Percentiles rank a stretch among this genome's conserved stretches.
Evolutionary conservation across 208 protist genomes (phyloP).

Genomic region (Acanthamoeba triangularis): DNA sequence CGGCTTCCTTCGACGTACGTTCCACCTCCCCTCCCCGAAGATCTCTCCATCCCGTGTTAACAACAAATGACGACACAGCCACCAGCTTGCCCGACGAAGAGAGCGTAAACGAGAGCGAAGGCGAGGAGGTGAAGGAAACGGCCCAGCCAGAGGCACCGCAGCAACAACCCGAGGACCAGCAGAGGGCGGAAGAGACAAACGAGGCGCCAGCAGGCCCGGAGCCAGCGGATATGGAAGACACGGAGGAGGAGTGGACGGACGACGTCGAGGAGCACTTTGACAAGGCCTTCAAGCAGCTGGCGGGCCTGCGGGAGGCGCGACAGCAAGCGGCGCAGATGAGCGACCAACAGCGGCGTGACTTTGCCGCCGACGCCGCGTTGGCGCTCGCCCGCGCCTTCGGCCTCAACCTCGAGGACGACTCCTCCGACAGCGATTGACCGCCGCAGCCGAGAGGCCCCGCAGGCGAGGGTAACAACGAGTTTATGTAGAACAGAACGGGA

Average conservation of each 20-base stretch:
- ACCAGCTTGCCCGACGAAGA: background rate
- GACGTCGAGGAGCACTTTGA: background rate
- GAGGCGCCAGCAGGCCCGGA: background rate
- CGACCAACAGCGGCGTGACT: background rate
- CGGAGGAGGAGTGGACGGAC: background rate
- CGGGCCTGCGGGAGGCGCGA: background rate
- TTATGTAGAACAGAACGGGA: no score
- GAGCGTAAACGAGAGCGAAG: background rate
- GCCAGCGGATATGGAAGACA: background rate
- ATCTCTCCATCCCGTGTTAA: background rate
- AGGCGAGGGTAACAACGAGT: background rate
- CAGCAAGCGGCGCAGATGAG: conserved; percentile 15
- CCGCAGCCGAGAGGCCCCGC: background rate
- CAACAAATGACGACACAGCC: background rate
- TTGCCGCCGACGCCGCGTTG: conserved; percentile 5
- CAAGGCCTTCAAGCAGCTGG: conserved; percentile 28
- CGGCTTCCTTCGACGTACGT: background rate
- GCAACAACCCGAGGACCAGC: background rate
- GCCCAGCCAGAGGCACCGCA: background rate
- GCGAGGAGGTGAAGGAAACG: background rate
- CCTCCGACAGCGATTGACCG: conserved; percentile 6
- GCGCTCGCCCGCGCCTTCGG: conserved; percentile 25
- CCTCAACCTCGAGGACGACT: background rate
- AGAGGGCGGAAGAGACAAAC: background rate
- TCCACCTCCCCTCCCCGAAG: background rate